Percentiles rank a stretch among this genome's conserved stretches.
Conservation (phyloP, 2,329 filamentous ascomycete genomes). For the Nothomitra cinnamomea region DNA sequence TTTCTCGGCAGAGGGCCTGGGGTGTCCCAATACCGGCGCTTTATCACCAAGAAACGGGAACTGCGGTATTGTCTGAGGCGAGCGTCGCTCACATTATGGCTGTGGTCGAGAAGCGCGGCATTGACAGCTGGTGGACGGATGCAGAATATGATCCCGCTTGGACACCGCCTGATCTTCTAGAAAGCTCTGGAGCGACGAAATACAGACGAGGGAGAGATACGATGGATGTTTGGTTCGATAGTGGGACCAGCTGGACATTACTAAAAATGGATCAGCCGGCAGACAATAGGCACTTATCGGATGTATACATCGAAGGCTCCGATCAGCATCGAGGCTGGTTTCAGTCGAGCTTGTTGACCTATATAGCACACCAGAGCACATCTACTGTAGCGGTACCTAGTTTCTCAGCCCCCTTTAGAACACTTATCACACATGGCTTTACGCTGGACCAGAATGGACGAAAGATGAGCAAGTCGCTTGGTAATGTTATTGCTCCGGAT, state of each 20-base stretch:
- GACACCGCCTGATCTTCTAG: slow-evolving; percentile 47
- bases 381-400: slow-evolving; percentile 19
- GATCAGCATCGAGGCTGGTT: slow-evolving; percentile 99
- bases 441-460: slow-evolving; percentile 77
- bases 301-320: slow-evolving; percentile 84
- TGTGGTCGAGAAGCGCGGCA: slow-evolving; percentile 58
- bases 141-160: slow-evolving; percentile 56
- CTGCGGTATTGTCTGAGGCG: slow-evolving; percentile 61
- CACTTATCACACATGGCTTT: slow-evolving; percentile 89
- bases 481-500: slow-evolving; percentile 66
- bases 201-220: slow-evolving; percentile 76
- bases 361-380: slow-evolving; percentile 42
- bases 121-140: slow-evolving; percentile 94
- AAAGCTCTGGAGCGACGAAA: slow-evolving; percentile 24
- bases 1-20: slow-evolving; percentile 90
- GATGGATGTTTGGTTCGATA: slow-evolving; percentile 99
- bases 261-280: slow-evolving; percentile 15
- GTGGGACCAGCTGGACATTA: slow-evolving; percentile 76
- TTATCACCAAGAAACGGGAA: slow-evolving; percentile 50
- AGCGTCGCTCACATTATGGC: slow-evolving; percentile 73
- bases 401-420: slow-evolving; percentile 50
- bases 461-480: slow-evolving; percentile 97
- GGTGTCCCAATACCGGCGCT: slow-evolving; percentile 90
- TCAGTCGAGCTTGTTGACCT: slow-evolving; percentile 83
- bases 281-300: slow-evolving; percentile 34